Conservation (phyloP, 768 basidiomycete genomes). For the Cystofilobasidium bisporidii region DNA sequence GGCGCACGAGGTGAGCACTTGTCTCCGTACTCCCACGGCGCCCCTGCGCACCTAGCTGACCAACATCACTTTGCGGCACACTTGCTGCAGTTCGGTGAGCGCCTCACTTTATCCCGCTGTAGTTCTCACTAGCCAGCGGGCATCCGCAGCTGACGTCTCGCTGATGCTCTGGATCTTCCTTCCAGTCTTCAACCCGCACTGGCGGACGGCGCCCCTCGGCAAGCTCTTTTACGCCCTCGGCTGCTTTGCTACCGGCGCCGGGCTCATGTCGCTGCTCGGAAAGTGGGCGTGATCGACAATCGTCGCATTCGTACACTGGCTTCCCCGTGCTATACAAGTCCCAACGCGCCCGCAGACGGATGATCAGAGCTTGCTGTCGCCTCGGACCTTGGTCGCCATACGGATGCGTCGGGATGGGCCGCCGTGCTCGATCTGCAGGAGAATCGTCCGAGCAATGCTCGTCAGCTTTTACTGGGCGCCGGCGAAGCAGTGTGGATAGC, state of each 20-base stretch:
- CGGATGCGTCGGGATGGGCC: conserved; percentile 4
- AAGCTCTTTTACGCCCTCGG: conserved; percentile 60
- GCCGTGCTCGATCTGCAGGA: conserved; percentile 21
- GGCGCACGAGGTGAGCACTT: conserved; percentile 30
- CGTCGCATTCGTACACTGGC: too few relatives aligned
- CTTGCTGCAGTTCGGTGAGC: too few relatives aligned
- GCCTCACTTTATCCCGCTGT: too few relatives aligned
- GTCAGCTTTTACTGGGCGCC: too few relatives aligned
- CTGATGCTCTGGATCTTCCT: too few relatives aligned
- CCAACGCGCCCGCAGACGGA: background rate
- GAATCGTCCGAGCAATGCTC: too few relatives aligned
- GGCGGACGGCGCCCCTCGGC: conserved; percentile 57
- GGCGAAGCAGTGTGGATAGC: too few relatives aligned
- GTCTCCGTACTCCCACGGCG: too few relatives aligned
- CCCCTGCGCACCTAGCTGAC: too few relatives aligned
- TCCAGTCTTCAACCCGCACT: conserved; percentile 64
- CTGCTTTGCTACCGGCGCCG: conserved; percentile 51
- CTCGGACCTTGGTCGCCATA: background rate
- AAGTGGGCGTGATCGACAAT: conserved; percentile 54
- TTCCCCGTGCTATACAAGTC: background rate
- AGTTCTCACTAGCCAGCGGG: too few relatives aligned
- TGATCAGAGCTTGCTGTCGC: conserved; percentile 16
- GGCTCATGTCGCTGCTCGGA: conserved; percentile 81
- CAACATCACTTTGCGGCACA: too few relatives aligned
- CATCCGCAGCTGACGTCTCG: too few relatives aligned